Evolutionary conservation across 2,329 filamentous ascomycete genomes (phyloP), one percentile per base, ranked within the genome.

Genomic region (Trichoderma asperellum): DNA sequence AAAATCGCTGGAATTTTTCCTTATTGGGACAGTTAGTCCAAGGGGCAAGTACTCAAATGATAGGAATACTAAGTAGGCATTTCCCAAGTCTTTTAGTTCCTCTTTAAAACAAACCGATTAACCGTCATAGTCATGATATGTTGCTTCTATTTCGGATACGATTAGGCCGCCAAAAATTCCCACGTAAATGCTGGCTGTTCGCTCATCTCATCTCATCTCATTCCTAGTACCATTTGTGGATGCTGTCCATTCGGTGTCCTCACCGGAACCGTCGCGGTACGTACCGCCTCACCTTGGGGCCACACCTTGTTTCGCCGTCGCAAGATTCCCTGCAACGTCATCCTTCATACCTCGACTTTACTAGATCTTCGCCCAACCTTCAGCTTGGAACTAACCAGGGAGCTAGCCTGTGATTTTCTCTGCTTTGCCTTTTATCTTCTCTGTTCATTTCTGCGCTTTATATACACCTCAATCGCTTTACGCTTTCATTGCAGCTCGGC

Each of bases 311-410:
- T 55, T 68, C 58, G 57, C 63, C 34, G 57, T 61, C 62, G 62
- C 62, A 56, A 69, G 43, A 68, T 27, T 62, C 47, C 27, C 14
- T 60, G 66, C 62, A 70, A 70, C 69, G 68, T 70, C 70, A 71
- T 69, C 70, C 68, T 61, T 58, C 53, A 32, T 59, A 32, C 16
- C 59, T 35, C 29, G 32, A 49, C 53, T n/a, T 35, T 27, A 18
- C 47, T 34, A 29, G 16, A 61, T 52, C 47, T 3, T 21, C 47
- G 10, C 16, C 47, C 35, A 24, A n/a, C 66, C 47, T 21, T 43
- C 34, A 34, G n/a, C 18, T 47, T 27, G 49, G 43, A 37, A 5
- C 35, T 59, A 35, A 37, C 53, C 7, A 35, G 40, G 32, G 53
- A 32, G 32, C 12, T 10, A n/a, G 16, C 3, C 3, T 59, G 34